Evolutionary conservation across 441 rosid species (phyloP).

Genomic region (Dalechampia spathulata): DNA sequence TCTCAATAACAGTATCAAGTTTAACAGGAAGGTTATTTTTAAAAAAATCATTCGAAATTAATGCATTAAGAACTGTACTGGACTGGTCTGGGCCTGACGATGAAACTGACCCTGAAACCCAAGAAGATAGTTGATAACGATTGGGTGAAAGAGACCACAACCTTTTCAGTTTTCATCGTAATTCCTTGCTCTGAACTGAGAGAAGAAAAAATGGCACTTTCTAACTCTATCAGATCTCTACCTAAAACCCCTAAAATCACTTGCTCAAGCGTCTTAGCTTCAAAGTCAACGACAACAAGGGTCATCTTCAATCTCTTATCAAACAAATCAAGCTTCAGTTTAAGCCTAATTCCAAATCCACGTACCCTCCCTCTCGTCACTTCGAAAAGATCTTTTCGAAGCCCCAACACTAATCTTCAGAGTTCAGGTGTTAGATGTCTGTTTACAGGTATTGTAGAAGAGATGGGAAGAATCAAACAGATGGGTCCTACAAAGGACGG

Average conservation of each 20-base stretch:
- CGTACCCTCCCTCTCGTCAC: constrained; percentile 21
- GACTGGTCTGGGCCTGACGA: no score
- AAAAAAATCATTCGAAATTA: no score
- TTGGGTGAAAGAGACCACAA: no score
- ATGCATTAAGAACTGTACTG: no score
- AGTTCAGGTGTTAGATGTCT: constrained; percentile 34
- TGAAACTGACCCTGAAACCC: no score
- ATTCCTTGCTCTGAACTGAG: no score
- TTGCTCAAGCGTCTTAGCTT: constrained; percentile 6
- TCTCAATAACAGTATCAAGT: no score
- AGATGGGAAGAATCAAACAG: constrained; percentile 56
- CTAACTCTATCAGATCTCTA: constrained; percentile 16
- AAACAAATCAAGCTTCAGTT: constrained; percentile 8
- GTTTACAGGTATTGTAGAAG: constrained; percentile 89
- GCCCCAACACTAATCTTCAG: constrained; percentile 14
- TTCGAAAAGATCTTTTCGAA: background rate
- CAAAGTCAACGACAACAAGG: background rate
- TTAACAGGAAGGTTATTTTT: no score
- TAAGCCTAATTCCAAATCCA: constrained; percentile 18
- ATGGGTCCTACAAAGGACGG: constrained; percentile 46
- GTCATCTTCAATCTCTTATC: constrained; percentile 2
- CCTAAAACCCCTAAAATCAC: constrained; percentile 17
- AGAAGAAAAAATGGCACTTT: constrained; percentile 21
- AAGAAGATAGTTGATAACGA: no score
- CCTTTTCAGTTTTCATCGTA: no score